Conservation (phyloP, 805 yeast species). For the Saturnispora saitoi region DNA sequence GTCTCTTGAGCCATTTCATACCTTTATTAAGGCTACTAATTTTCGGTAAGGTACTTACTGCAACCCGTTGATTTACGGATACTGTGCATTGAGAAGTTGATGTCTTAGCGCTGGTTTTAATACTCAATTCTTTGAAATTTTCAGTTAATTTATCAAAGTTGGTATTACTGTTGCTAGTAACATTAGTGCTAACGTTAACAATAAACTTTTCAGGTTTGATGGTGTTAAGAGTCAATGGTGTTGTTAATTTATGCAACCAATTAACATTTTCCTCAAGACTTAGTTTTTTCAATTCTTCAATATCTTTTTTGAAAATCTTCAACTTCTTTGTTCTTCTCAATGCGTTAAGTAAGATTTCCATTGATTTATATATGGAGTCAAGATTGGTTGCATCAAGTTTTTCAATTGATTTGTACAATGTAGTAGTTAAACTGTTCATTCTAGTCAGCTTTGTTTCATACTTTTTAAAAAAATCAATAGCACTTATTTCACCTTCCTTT, state of each 20-base stretch:
- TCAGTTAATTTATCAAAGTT: background rate
- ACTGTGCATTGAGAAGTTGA: background rate
- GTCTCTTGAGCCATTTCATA: background rate
- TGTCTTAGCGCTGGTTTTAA: background rate
- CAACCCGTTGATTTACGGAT: background rate
- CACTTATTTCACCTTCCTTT: background rate
- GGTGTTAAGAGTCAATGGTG: background rate
- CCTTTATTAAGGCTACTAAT: background rate
- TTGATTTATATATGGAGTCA: background rate
- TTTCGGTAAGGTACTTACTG: background rate
- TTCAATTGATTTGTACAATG: background rate
- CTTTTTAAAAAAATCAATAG: conserved; percentile 3
- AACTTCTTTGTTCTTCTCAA: background rate
- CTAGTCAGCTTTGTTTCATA: background rate
- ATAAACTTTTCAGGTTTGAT: background rate
- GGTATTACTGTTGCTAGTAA: background rate
- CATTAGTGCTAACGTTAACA: background rate
- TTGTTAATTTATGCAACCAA: background rate
- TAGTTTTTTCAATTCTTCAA: background rate
- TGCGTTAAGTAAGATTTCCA: background rate
- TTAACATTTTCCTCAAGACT: background rate
- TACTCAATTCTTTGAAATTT: background rate
- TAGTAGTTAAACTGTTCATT: background rate
- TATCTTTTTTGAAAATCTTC: background rate
- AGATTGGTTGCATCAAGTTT: background rate